Base-by-base conservation (phyloP, 1,284 basidiomycete genomes). In the Trichosporon coremiiforme region DNA sequence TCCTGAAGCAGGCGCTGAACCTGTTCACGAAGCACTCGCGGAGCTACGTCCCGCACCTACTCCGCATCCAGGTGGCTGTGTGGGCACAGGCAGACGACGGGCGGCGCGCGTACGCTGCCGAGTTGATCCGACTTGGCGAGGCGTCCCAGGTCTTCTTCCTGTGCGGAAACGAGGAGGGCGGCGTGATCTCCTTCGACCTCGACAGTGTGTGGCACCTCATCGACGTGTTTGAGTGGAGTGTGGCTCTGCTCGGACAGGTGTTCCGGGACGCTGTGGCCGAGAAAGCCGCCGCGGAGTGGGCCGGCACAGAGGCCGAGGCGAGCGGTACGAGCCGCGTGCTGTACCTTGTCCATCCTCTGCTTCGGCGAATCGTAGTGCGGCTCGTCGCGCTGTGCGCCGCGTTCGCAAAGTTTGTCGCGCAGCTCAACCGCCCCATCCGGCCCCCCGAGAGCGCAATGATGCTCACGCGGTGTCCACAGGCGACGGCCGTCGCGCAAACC, bases 131-230 rank as follows among this genome's bases (percentile, higher is more conserved):
- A 2, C 69, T 82, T 2, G 68, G 73, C 17, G 78, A 78, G 68
- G 79, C 76, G 20, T 73, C 75, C 33, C 64, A 72, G 55, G 70
- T 80, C n/a, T 73, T 80, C 41, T 70, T 74, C 38, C 68, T 70
- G 25, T 75, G 75, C 47, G 74, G 75, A 4, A 69, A 68, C 1
- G 71, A 74, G 60, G 67, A 41, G 9, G 69, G 74, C 38, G 75
- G 74, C 29, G 66, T 25, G 47, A 73, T 70, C 31, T 20, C 57
- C 6, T 80, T 80, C 68, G 77, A 79, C 63, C 73, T 79, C 8
- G 80, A 80, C 67, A 77, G 75, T 10, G 72, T 79, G 6, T 82
- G 79, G 79, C 74, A 76, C 62, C 68, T 80, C 17, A 71, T 80
- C 22, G 71, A 70, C 15, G 70, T 80, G n/a, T 70, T 77, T 12